Evolutionary conservation across 208 protist genomes (phyloP).

Genomic region (Acanthamoeba triangularis): DNA sequence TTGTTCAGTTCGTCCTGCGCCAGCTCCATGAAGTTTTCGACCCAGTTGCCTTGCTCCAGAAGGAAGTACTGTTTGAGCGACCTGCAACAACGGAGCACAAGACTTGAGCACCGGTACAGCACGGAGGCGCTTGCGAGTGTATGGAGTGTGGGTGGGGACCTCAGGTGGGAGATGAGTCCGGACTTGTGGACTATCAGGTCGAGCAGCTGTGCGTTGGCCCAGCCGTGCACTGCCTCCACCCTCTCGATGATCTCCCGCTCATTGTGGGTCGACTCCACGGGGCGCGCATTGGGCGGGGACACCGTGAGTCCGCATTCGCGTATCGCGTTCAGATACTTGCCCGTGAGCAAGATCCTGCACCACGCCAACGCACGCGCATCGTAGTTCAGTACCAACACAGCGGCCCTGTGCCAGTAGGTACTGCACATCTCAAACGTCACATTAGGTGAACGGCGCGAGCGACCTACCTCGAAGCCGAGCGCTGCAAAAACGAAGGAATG

Average conservation of each 20-base stretch:
- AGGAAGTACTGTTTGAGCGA: conserved; percentile 54
- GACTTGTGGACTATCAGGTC: conserved; percentile 31
- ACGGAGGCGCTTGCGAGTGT: too few species aligned
- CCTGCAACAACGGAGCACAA: too few species aligned
- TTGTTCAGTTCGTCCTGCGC: conserved; percentile 60
- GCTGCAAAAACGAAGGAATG: conserved; percentile 12
- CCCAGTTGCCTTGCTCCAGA: conserved; percentile 63
- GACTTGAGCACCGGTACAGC: too few species aligned
- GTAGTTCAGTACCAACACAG: too few species aligned
- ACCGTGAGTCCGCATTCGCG: conserved; percentile 37
- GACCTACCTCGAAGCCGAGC: neutral
- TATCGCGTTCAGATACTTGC: conserved; percentile 66
- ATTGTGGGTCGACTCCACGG: conserved; percentile 30
- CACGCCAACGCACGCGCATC: neutral
- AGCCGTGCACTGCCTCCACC: conserved; percentile 38
- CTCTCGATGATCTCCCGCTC: conserved; percentile 34
- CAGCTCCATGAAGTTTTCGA: conserved; percentile 48
- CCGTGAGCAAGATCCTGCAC: conserved; percentile 27
- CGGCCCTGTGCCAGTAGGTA: too few species aligned
- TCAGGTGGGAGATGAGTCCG: conserved; percentile 6
- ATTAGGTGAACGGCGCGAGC: too few species aligned
- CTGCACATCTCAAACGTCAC: too few species aligned
- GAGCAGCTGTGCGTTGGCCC: conserved; percentile 22
- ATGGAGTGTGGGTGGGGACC: too few species aligned
- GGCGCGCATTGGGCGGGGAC: neutral